Conservation (phyloP, 176 grass and related monocot species). For the Eragrostis nindensis region DNA sequence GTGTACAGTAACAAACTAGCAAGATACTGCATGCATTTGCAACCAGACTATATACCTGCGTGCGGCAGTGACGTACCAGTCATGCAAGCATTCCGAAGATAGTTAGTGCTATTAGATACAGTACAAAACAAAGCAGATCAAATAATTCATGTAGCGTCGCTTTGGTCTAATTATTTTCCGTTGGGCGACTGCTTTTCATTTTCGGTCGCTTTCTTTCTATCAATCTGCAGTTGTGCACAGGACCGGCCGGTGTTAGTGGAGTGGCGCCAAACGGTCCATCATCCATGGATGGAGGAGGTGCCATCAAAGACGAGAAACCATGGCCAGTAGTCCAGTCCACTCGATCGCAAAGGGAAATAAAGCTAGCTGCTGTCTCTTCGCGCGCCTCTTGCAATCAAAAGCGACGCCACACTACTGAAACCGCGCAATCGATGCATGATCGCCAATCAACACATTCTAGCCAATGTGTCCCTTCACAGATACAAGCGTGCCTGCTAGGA, state of each 20-base stretch:
- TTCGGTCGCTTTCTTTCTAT: slow-evolving; percentile 33
- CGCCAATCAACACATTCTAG: background rate
- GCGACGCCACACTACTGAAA: slow-evolving; percentile 32
- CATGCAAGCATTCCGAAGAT: background rate
- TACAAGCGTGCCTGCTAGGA: too few relatives aligned
- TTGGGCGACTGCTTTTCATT: slow-evolving; percentile 20
- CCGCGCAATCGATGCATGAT: slow-evolving; percentile 29
- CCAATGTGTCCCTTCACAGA: background rate
- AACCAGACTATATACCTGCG: background rate
- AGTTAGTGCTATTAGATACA: background rate
- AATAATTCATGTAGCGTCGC: background rate
- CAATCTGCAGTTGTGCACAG: slow-evolving; percentile 14
- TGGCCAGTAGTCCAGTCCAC: too few relatives aligned
- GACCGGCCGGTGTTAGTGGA: slow-evolving; percentile 38
- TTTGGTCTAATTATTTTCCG: slow-evolving; percentile 10
- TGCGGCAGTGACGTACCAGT: background rate
- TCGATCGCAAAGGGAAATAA: background rate
- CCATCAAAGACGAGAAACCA: slow-evolving; percentile 41
- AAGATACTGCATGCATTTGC: background rate
- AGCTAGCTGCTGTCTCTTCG: slow-evolving; percentile 28
- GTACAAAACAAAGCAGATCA: background rate
- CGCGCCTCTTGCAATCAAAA: background rate
- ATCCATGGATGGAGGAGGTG: slow-evolving; percentile 27
- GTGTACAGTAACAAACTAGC: background rate
- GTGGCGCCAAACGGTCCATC: slow-evolving; percentile 49